Evolutionary conservation across 306 rosid species (phyloP).

Genomic region (Casuarina cunninghamiana): DNA sequence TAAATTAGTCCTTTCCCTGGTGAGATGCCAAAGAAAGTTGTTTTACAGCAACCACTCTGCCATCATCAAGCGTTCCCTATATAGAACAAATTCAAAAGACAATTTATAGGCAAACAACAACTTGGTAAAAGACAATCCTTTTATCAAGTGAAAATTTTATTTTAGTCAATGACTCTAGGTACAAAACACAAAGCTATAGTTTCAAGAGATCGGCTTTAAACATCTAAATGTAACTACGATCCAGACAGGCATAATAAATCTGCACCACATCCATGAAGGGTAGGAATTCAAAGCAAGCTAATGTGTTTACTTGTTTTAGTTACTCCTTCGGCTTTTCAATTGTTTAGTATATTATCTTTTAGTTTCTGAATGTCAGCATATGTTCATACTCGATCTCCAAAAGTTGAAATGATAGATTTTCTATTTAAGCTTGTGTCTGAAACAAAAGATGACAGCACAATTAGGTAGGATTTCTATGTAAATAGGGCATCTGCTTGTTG

Average conservation of each 20-base stretch:
- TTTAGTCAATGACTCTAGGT: not conserved
- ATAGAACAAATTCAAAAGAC: constrained; percentile 1
- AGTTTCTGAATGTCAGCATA: no score
- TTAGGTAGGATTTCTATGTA: no score
- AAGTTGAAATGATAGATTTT: no score
- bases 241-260: not conserved
- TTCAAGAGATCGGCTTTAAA: not conserved
- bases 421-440: no score
- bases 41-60: constrained; percentile 78
- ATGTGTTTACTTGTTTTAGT: not conserved
- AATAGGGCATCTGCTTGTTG: no score
- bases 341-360: no score
- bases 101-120: not conserved
- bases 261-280: not conserved
- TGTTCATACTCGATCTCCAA: no score
- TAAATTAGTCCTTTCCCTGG: constrained; percentile 83
- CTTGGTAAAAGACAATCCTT: not conserved
- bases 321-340: no score
- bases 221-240: not conserved
- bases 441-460: no score
- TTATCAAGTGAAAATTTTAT: not conserved
- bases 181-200: not conserved
- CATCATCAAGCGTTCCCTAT: constrained; percentile 75
- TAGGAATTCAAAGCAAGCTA: not conserved
- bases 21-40: constrained; percentile 77